Base-by-base conservation (phyloP, 1,284 basidiomycete genomes). In the Leccinum cinnamomeum region DNA sequence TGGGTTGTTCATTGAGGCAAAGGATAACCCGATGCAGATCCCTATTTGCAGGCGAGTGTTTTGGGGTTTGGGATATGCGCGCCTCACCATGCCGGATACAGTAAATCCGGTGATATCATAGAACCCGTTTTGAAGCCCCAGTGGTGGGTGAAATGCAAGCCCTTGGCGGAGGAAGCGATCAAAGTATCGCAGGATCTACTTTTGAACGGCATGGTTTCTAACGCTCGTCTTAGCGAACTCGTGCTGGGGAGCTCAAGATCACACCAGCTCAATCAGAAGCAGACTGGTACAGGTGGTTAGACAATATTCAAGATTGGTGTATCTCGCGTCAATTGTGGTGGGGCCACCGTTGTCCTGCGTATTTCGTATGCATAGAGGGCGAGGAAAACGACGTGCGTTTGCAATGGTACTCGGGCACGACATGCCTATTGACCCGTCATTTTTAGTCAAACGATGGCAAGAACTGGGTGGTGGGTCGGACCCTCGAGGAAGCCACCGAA, bases 131-230 rank as follows among this genome's bases (percentile, higher is more conserved):
- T 99, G 74, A 99, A 98, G 79, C 97, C 97, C 0, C 97, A 99
- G 75, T 99, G 97, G 97, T 99, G 96, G 96, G 92, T 99, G 74
- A 99, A 98, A 79, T 97, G 95, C 81, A 89, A 94, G 75, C 92
- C 92, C 2, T 82, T 99, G 59, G 95, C 97, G 0, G 90, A 95
- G 65, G 94, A 95, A 69, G 94, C 92, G 14, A 84, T 98, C 73
- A 88, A 89, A 81, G 93, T 92, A 62, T 16, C 3, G 7, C 48
- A 3, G 11, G 1, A n/a, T n/a, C 14, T 14, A 41, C 16, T 20
- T 1, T 23, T 33, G 14, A 20, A 20, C 5, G 25, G 14, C 16
- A 53, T 37, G 4, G 37, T 28, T 16, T 53, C 30, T 56, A 16
- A 53, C 33, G 25, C 37, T 37, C 11, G 2, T 16, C 57, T 5